Evolutionary conservation across 768 basidiomycete species (phyloP).

Genomic region (Lactarius evosmus): DNA sequence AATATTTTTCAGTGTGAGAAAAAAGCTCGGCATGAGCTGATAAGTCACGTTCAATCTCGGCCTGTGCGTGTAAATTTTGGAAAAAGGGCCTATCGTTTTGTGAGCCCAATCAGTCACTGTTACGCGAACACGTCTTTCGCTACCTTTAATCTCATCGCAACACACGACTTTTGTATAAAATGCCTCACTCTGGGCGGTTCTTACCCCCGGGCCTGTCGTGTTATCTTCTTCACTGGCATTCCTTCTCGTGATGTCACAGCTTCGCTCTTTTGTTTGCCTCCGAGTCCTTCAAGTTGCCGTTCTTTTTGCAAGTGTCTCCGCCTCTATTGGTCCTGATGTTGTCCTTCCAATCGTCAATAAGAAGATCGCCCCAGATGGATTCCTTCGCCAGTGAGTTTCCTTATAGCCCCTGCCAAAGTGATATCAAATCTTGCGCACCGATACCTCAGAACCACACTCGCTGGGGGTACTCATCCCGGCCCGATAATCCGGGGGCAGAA

Average conservation of each 20-base stretch:
- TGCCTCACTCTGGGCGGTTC: background rate
- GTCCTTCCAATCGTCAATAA: slow-evolving; percentile 10
- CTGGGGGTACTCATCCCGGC: slow-evolving; percentile 8
- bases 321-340: slow-evolving; percentile 5
- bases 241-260: slow-evolving; percentile 5
- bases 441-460: slow-evolving; percentile 8
- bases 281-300: too few relatives aligned
- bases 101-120: too few relatives aligned
- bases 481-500: slow-evolving; percentile 15
- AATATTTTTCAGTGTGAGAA: too few relatives aligned
- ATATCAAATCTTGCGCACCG: background rate
- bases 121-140: too few relatives aligned
- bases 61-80: too few relatives aligned
- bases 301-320: background rate
- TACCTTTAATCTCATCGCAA: background rate
- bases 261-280: slow-evolving; percentile 5
- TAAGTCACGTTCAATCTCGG: too few relatives aligned
- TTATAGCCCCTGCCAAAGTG: background rate
- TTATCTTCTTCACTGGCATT: slow-evolving; percentile 2
- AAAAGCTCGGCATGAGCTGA: too few relatives aligned
- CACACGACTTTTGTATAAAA: slow-evolving; percentile 7
- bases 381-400: slow-evolving; percentile 20
- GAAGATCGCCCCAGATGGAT: slow-evolving; percentile 22
- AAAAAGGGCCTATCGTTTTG: too few relatives aligned
- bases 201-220: slow-evolving; percentile 2